phyloP scores from a whole-genome alignment of 129 eudicot species.

The Scalesia atractyloides region DNA sequence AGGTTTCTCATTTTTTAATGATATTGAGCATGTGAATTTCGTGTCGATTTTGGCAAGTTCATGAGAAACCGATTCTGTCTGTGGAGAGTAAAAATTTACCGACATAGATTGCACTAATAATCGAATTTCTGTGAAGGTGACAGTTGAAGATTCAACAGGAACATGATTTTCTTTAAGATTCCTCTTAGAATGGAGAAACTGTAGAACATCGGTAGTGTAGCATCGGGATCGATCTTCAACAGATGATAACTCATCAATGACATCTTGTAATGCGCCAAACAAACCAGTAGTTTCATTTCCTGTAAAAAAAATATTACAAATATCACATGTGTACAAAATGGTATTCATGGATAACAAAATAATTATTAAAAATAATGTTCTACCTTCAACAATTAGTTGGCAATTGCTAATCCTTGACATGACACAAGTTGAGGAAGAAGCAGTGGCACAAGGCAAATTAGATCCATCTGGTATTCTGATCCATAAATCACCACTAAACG shows the following conservation, averaged over 20 bases:
- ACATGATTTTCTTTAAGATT: conserved; percentile 31
- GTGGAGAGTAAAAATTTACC: conserved; percentile 39
- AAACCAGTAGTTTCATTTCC: conserved; percentile 47
- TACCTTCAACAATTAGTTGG: conserved; percentile 67
- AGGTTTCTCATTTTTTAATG: conserved; percentile 46
- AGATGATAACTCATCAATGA: conserved; percentile 55
- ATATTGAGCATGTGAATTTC: conserved; percentile 50
- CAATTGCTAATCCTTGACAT: conserved; percentile 54
- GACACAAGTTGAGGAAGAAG: conserved; percentile 49
- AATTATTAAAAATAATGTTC: conserved; percentile 5
- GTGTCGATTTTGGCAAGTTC: conserved; percentile 53
- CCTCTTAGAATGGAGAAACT: conserved; percentile 56
- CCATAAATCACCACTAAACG: conserved; percentile 74
- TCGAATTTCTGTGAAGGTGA: conserved; percentile 43
- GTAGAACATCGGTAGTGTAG: conserved; percentile 64
- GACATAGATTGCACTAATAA: conserved; percentile 55
- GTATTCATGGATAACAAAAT: not conserved
- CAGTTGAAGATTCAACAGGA: conserved; percentile 44
- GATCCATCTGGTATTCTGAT: conserved; percentile 59
- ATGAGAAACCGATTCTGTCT: conserved; percentile 38
- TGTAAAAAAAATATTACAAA: conserved; percentile 31
- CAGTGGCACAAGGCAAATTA: too few relatives aligned
- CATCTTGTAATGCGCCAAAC: conserved; percentile 49
- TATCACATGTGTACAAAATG: conserved; percentile 3
- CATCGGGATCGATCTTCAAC: conserved; percentile 53